Base-by-base conservation (phyloP, 768 basidiomycete genomes). In the Glaciozyma antarctica region DNA sequence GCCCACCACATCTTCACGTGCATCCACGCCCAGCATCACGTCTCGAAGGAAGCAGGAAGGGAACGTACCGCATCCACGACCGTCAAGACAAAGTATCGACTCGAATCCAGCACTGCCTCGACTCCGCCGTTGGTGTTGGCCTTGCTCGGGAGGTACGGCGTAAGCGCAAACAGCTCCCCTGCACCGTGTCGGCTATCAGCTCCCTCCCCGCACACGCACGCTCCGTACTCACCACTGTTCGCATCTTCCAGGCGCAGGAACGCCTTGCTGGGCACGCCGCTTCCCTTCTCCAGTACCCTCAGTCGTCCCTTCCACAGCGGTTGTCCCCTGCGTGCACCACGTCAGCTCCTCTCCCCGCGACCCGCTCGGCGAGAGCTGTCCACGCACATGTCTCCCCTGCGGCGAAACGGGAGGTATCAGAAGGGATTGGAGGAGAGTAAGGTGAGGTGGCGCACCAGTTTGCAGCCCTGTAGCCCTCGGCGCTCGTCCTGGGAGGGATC, bases 271-370 rank as follows among this genome's bases (percentile, higher is more conserved):
- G 68, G 63, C 0, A 43, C 12, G 12, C 69, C 72, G 19, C 54
- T 32, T 6, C 67, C 71, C 48, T 60, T 47, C 54, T 73, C 72
- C 43, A 73, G 64, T 7, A 73, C 69, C 1, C 65, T 49, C 3
- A 72, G 48, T 1, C 65, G 44, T 5, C 74, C 74, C 47, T 66
- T 69, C 74, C 74, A 75, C 53, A 75, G 66, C 49, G 72, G 66
- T 52, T 71, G 64, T 26, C 60, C 51, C 53, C 68, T 64, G 61
- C 7, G 28, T 12, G 17, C 19, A 22, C 32, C 21, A 22, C 1
- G 44, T 19, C 48, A 38, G 9, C 62, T 15, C 43, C 9, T 30
- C 4, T 12, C 5, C 41, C 16, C 49, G 15, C 52, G 52, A 8
- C 21, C 0, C n/a, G 30, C 21, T 16, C 4, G 56, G 19, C 43